These are phyloP conservation scores for Cytospora paraplurivora DNA, from an alignment of 2,329 filamentous ascomycete species.

Conservation along the genomic window DNA sequence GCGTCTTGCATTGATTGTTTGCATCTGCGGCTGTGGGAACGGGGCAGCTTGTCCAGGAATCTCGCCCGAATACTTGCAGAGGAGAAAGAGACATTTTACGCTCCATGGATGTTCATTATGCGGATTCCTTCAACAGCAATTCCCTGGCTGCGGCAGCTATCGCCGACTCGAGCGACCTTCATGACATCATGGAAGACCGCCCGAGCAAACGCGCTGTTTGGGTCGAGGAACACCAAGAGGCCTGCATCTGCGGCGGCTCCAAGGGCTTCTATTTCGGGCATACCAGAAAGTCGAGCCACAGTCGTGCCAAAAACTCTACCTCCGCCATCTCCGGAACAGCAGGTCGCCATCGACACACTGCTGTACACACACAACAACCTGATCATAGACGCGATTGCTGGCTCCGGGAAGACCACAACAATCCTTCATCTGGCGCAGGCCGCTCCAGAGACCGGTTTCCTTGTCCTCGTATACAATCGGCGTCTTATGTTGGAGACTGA, in stretches of 20 bases:
- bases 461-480: conserved; percentile 26
- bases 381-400: conserved; percentile 25
- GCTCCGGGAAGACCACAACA: conserved; percentile 26
- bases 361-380: conserved; percentile 19
- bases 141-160: background rate
- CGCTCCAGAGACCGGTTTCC: conserved; percentile 10
- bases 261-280: background rate
- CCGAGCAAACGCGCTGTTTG: background rate
- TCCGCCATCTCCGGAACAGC: conserved; percentile 21
- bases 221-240: background rate
- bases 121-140: background rate
- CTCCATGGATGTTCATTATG: background rate
- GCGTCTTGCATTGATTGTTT: too few relatives aligned
- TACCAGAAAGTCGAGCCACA: background rate
- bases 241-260: background rate
- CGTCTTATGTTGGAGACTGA: conserved; percentile 25
- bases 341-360: conserved; percentile 21
- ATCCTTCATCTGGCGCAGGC: conserved; percentile 24
- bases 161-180: background rate
- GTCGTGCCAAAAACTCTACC: conserved; percentile 7
- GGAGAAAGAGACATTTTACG: background rate
- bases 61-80: background rate
- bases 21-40: too few relatives aligned
- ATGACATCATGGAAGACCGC: background rate
- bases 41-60: background rate